These are phyloP conservation scores for Candida sp. DNA, from an alignment of 1,139 yeast species.

Conservation along the genomic window DNA sequence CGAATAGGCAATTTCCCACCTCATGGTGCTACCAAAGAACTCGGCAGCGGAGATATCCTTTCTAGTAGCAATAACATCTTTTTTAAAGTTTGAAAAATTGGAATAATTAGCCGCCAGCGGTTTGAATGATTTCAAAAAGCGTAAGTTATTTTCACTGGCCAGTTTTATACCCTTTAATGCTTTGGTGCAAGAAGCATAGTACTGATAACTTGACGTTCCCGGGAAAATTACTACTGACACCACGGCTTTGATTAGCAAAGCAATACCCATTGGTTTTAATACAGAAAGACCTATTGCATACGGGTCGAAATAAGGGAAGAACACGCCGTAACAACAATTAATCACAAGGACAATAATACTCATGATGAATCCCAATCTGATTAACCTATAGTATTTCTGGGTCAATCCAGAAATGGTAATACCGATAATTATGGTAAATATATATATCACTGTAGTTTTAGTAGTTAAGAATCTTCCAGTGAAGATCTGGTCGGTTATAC, in stretches of 20 bases:
- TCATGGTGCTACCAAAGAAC: slow-evolving; percentile 16
- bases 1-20: slow-evolving; percentile 25
- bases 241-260: slow-evolving; percentile 18
- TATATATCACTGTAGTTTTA: slow-evolving; percentile 20
- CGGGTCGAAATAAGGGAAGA: slow-evolving; percentile 26
- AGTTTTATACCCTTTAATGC: slow-evolving; percentile 13
- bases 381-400: slow-evolving; percentile 17
- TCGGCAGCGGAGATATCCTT: slow-evolving; percentile 18
- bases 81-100: slow-evolving; percentile 17
- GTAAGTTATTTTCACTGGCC: slow-evolving; percentile 17
- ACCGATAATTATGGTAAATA: slow-evolving; percentile 22
- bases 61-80: slow-evolving; percentile 18
- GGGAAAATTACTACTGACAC: slow-evolving; percentile 25
- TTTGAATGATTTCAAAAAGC: slow-evolving; percentile 22
- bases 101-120: slow-evolving; percentile 25
- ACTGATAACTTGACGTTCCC: slow-evolving; percentile 23
- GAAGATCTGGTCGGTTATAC: slow-evolving; percentile 20
- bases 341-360: slow-evolving; percentile 22
- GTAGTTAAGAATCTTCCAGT: slow-evolving; percentile 28
- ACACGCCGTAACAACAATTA: slow-evolving; percentile 22
- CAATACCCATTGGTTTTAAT: slow-evolving; percentile 23
- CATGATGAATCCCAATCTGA: slow-evolving; percentile 17
- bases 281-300: slow-evolving; percentile 15
- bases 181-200: slow-evolving; percentile 15
- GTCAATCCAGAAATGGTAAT: slow-evolving; percentile 22